phyloP scores from a whole-genome alignment of 305 asterid species.

The Fraxinus paxiana region DNA sequence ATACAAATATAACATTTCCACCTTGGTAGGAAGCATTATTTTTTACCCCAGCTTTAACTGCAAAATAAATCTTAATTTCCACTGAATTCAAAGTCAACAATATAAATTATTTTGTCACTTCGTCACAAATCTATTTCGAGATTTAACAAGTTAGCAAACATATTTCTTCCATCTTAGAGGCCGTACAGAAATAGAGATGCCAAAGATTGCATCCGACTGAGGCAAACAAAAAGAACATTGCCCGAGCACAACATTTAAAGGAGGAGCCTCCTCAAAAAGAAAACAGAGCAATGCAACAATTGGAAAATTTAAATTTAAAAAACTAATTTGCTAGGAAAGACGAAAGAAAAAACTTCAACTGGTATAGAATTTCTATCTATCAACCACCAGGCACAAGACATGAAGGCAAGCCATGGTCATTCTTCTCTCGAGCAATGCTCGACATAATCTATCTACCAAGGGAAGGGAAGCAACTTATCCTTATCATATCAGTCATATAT shows the following conservation, averaged over 20 bases:
- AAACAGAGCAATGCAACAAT: background rate
- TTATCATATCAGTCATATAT: constrained; percentile 20
- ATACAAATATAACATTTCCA: background rate
- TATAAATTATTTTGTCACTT: background rate
- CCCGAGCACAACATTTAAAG: background rate
- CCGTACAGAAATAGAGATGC: background rate
- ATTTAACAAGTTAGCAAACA: background rate
- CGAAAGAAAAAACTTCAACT: background rate
- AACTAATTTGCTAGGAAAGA: background rate
- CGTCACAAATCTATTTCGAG: background rate
- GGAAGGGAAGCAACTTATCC: background rate
- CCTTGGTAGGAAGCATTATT: background rate
- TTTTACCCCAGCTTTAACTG: background rate
- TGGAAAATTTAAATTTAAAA: background rate
- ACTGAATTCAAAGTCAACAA: background rate
- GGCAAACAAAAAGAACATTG: background rate
- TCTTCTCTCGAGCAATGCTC: constrained; percentile 31
- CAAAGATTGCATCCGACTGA: background rate
- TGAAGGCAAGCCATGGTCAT: constrained; percentile 18
- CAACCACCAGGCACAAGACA: constrained; percentile 36
- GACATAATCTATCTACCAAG: constrained; percentile 23
- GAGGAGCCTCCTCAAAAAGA: background rate
- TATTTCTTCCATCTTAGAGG: background rate
- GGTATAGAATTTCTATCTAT: constrained; percentile 28
- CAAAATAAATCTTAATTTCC: background rate